Evolutionary conservation across 257 asterid species (phyloP).

Genomic region (Jacaranda copaia): DNA sequence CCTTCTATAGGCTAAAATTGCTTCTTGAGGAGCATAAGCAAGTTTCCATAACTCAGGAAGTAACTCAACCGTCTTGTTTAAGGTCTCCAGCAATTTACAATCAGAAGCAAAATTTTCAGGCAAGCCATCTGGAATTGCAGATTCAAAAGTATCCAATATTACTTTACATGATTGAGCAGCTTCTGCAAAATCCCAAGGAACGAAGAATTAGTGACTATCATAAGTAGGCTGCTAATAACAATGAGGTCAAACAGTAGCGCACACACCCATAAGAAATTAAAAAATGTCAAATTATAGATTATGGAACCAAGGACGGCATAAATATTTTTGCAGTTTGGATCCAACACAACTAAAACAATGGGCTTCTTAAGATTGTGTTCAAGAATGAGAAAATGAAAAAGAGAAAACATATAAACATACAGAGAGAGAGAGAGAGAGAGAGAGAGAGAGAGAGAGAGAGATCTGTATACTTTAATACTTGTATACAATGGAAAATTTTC

Average conservation of each 20-base stretch:
- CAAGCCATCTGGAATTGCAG: slow-evolving; percentile 76
- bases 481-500: slow-evolving; percentile 19
- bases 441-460: not conserved
- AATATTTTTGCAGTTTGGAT: not conserved
- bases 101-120: slow-evolving; percentile 67
- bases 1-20: slow-evolving; percentile 70
- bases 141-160: slow-evolving; percentile 81
- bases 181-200: slow-evolving; percentile 54
- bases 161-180: slow-evolving; percentile 87
- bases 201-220: slow-evolving; percentile 12
- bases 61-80: slow-evolving; percentile 80
- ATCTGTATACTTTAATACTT: not conserved
- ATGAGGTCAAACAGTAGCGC: not conserved
- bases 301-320: not conserved
- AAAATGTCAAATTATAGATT: not conserved
- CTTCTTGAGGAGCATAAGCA: slow-evolving; percentile 67
- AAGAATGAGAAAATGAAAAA: slow-evolving; percentile 2
- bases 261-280: not conserved
- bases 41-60: slow-evolving; percentile 87
- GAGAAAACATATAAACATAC: not conserved
- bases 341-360: not conserved
- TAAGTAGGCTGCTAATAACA: not conserved
- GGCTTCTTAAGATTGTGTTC: not conserved
- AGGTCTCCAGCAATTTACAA: slow-evolving; percentile 69
- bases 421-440: not conserved